Percentiles rank a stretch among this genome's conserved stretches.
Evolutionary conservation across 495 filamentous ascomycete genomes (phyloP).

Genomic region (Daldinia decipiens): DNA sequence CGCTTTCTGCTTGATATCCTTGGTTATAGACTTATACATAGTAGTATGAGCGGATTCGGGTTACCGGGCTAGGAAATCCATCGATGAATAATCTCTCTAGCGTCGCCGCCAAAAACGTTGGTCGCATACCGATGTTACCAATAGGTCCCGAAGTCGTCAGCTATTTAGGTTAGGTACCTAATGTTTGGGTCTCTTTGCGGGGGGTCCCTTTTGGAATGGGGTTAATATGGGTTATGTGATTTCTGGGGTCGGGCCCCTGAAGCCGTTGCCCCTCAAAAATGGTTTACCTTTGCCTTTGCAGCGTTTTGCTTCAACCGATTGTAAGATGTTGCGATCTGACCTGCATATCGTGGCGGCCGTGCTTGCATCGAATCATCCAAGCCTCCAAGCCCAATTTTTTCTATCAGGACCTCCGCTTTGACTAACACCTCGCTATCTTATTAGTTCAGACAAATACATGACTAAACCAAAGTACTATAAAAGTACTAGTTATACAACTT

Average conservation of each 20-base stretch:
- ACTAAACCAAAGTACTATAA: background rate
- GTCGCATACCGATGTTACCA: constrained; percentile 22
- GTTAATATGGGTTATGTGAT: background rate
- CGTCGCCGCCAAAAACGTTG: constrained; percentile 25
- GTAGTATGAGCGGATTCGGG: constrained; percentile 4
- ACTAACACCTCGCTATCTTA: background rate
- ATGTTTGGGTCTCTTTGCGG: constrained; percentile 25
- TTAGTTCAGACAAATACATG: background rate
- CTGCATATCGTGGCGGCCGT: constrained; percentile 10
- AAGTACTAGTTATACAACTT: background rate
- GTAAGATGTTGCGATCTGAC: constrained; percentile 39
- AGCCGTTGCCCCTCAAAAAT: constrained; percentile 16
- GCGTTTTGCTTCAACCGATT: constrained; percentile 19
- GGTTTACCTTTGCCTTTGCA: constrained; percentile 14
- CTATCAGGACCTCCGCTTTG: constrained; percentile 14
- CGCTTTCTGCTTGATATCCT: constrained; percentile 19
- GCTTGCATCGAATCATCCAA: constrained; percentile 16
- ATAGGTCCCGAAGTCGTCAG: constrained; percentile 12
- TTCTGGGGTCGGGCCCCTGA: constrained; percentile 19
- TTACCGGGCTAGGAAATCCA: constrained; percentile 33
- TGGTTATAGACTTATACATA: constrained; percentile 4
- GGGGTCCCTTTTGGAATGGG: constrained; percentile 24
- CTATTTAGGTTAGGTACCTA: too few species aligned
- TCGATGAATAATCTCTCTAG: constrained; percentile 22
- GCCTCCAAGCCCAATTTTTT: constrained; percentile 2